Evolutionary conservation across 2,329 filamentous ascomycete species (phyloP).

Genomic region (Immersiporthe knoxdaviesiana): DNA sequence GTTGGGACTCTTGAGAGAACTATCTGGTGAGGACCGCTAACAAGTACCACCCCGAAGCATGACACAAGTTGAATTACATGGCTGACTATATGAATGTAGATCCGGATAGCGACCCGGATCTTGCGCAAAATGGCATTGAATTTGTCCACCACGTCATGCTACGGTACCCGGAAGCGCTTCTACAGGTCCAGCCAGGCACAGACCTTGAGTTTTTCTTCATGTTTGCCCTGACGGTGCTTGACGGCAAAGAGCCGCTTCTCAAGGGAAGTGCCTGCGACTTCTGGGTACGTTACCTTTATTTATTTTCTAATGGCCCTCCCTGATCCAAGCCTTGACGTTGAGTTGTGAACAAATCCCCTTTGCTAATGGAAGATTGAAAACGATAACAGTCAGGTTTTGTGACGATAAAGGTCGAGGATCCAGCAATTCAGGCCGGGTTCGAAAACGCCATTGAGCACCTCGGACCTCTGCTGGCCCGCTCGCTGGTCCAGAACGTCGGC

Average conservation of each 20-base stretch:
- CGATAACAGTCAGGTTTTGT: conserved; percentile 55
- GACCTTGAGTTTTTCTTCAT: conserved; percentile 69
- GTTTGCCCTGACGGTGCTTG: conserved; percentile 71
- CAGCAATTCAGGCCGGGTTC: conserved; percentile 48
- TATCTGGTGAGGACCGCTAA: conserved; percentile 55
- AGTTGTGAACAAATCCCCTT: too few species aligned
- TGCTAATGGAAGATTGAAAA: conserved; percentile 3
- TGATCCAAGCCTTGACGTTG: too few species aligned
- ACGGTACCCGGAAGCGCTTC: conserved; percentile 63
- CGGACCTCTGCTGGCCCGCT: conserved; percentile 62
- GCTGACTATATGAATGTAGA: conserved; percentile 42
- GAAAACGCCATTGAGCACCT: conserved; percentile 59
- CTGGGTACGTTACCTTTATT: conserved; percentile 59
- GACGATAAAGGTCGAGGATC: conserved; percentile 48
- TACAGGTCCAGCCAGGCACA: conserved; percentile 58
- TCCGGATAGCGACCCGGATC: conserved; percentile 68
- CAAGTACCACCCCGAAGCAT: neutral
- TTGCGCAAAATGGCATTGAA: conserved; percentile 75
- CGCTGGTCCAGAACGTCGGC: conserved; percentile 67
- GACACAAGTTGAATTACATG: neutral
- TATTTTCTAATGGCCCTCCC: too few species aligned
- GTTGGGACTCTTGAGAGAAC: conserved; percentile 61
- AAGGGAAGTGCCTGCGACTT: conserved; percentile 76
- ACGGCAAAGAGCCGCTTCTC: conserved; percentile 72
- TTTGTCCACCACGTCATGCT: conserved; percentile 68